Percentiles rank a stretch among this genome's conserved stretches.
Evolutionary conservation across 2,329 filamentous ascomycete species (phyloP).

Genomic region (Byssothecium circinans): DNA sequence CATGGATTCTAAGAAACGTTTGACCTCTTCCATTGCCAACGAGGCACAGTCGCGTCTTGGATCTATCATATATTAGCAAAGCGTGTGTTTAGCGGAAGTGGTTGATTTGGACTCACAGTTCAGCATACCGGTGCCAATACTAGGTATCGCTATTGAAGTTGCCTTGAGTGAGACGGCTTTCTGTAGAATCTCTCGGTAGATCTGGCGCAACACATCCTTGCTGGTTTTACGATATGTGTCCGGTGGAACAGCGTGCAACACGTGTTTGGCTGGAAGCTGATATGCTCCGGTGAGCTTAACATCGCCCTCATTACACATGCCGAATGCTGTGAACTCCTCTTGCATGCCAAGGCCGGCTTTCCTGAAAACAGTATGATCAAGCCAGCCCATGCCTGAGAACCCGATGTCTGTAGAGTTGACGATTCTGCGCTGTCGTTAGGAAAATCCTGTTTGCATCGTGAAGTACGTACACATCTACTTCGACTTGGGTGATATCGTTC

Average conservation of each 20-base stretch:
- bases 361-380: slow-evolving; percentile 35
- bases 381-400: slow-evolving; percentile 32
- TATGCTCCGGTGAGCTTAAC: slow-evolving; percentile 31
- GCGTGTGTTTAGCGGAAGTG: no score
- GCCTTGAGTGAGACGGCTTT: slow-evolving; percentile 27
- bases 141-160: slow-evolving; percentile 36
- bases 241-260: slow-evolving; percentile 35
- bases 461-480: slow-evolving; percentile 26
- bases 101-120: slow-evolving; percentile 20
- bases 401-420: slow-evolving; percentile 34
- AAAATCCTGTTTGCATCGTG: no score
- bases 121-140: slow-evolving; percentile 36
- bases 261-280: slow-evolving; percentile 30
- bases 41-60: slow-evolving; percentile 31
- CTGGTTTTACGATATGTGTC: slow-evolving; percentile 23
- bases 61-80: slow-evolving; percentile 5
- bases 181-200: slow-evolving; percentile 33
- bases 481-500: slow-evolving; percentile 39
- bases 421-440: slow-evolving; percentile 15
- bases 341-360: slow-evolving; percentile 30
- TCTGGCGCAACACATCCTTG: slow-evolving; percentile 27
- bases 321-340: slow-evolving; percentile 25
- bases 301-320: slow-evolving; percentile 28
- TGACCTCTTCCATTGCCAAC: slow-evolving; percentile 38
- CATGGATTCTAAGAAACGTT: slow-evolving; percentile 30